Conservation (phyloP, 352 stramenopile genomes). For the Thalassiosira mediterranea region DNA sequence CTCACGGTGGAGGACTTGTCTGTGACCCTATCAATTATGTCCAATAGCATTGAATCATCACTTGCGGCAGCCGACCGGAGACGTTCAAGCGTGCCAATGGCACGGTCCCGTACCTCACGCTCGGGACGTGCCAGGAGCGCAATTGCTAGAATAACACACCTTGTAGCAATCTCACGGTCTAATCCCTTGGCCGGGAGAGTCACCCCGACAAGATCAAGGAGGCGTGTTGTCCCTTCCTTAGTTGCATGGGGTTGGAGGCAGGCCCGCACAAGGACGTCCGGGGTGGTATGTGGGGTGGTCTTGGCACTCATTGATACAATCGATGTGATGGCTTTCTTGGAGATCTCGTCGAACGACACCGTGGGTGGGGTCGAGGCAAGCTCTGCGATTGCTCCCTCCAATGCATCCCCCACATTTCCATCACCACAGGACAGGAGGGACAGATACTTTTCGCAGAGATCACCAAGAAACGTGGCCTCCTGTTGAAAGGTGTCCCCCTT, state of each 20-base stretch:
- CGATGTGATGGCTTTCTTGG: conserved; percentile 34
- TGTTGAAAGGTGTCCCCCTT: conserved; percentile 32
- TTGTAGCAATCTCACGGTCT: conserved; percentile 20
- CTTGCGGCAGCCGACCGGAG: conserved; percentile 28
- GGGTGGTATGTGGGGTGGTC: background rate
- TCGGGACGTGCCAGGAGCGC: conserved; percentile 54
- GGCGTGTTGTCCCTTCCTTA: conserved; percentile 17
- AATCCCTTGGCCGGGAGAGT: conserved; percentile 19
- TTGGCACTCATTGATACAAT: conserved; percentile 4
- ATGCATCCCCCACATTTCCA: conserved; percentile 14
- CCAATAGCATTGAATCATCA: conserved; percentile 36
- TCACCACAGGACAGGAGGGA: conserved; percentile 5
- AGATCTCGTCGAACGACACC: conserved; percentile 40
- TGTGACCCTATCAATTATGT: conserved; percentile 40
- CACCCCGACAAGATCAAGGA: conserved; percentile 38
- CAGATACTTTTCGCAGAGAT: conserved; percentile 34
- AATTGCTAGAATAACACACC: conserved; percentile 58
- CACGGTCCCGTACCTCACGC: conserved; percentile 47
- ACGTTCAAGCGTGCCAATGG: conserved; percentile 50
- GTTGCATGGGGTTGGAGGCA: conserved; percentile 34
- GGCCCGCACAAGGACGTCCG: conserved; percentile 22
- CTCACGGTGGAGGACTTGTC: conserved; percentile 51
- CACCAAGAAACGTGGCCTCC: conserved; percentile 35
- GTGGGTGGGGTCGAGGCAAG: conserved; percentile 34
- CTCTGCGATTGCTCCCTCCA: conserved; percentile 24